phyloP scores from a whole-genome alignment of 345 rosid species.

The Brassica cretica region DNA sequence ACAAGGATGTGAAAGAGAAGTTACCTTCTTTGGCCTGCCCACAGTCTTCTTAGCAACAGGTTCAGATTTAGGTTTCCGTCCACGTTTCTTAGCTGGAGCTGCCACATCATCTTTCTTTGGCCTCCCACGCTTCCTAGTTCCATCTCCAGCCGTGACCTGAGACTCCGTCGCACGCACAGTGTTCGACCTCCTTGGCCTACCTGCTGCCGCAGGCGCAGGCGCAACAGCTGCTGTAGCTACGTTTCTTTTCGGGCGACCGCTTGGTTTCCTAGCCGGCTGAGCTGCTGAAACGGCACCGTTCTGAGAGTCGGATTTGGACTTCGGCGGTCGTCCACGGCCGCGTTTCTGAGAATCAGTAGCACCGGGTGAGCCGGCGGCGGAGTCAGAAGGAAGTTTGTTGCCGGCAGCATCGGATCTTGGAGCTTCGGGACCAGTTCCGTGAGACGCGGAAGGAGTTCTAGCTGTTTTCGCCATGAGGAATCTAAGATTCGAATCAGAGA shows the following conservation, averaged over 20 bases:
- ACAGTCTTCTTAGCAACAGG: slow-evolving; percentile 40
- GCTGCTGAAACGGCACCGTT: slow-evolving; percentile 17
- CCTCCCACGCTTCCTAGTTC: slow-evolving; percentile 56
- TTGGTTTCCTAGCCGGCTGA: slow-evolving; percentile 21
- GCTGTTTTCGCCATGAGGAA: slow-evolving; percentile 31
- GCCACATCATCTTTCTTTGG: slow-evolving; percentile 44
- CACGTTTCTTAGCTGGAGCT: slow-evolving; percentile 43
- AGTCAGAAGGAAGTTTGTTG: neutral
- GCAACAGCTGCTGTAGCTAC: slow-evolving; percentile 16
- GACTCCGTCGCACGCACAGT: neutral
- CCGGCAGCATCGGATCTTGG: slow-evolving; percentile 25
- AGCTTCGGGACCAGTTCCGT: neutral
- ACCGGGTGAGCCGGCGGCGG: slow-evolving; percentile 18
- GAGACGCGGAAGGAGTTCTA: neutral
- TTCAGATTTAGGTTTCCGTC: slow-evolving; percentile 48
- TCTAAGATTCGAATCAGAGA: slow-evolving; percentile 21
- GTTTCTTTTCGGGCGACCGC: slow-evolving; percentile 49
- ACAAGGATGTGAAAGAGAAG: neutral
- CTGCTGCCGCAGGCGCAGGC: slow-evolving; percentile 14
- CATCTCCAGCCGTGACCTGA: neutral
- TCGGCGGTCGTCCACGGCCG: slow-evolving; percentile 79
- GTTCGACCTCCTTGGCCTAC: slow-evolving; percentile 33
- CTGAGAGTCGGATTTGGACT: slow-evolving; percentile 34
- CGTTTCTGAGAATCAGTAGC: slow-evolving; percentile 40
- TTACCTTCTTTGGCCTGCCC: slow-evolving; percentile 73